Evolutionary conservation across 2,329 filamentous ascomycete genomes (phyloP), one percentile per base, ranked within the genome.

Genomic region (Alternaria burnsii): DNA sequence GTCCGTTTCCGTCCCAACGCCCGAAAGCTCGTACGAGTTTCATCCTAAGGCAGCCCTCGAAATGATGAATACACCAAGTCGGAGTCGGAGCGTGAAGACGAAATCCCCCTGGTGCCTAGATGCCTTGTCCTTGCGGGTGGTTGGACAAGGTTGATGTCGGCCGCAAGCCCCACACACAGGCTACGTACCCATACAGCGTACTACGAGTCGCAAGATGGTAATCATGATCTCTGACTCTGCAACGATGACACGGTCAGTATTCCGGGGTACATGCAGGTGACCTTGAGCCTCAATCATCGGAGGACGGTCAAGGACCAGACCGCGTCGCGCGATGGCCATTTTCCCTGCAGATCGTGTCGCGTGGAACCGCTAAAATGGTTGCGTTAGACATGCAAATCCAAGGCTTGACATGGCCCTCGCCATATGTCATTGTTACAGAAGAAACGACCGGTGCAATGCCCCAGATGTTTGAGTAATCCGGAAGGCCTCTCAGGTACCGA

Each of bases 341-440:
- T 22, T 24, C 40, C 58, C 41, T 57, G 58, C 46, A 60, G 58
- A 52, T 60, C 32, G 51, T 20, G 14, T 32, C 24, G 52, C 41
- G 42, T 52, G 32, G 52, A 36, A 22, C 38, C 24, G 34, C 41
- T 41, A 52, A 44, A 40, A 40, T 26, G 50, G 40, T 22, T 8
- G 44, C 22, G 24, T 26, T 34, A 20, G 26, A 52, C 53, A 20
- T 9, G 40, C 42, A 18, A 18, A 22, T 26, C 26, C 32, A 36
- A 28, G 52, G 20, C 40, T 55, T 55, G 50, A 44, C 22, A 40
- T 43, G 7, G 36, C 50, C 38, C 16, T 38, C 30, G 46, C 46
- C 32, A 34, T 11, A 24, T 48, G 20, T 36, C 32, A 26, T 16
- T 36, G 46, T 50, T 36, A 24, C 34, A 38, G 46, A 36, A 18